Percentiles rank a stretch among this genome's conserved stretches.
Evolutionary conservation across 2,329 filamentous ascomycete genomes (phyloP).

Genomic region (Chrysosporium queenslandicum): DNA sequence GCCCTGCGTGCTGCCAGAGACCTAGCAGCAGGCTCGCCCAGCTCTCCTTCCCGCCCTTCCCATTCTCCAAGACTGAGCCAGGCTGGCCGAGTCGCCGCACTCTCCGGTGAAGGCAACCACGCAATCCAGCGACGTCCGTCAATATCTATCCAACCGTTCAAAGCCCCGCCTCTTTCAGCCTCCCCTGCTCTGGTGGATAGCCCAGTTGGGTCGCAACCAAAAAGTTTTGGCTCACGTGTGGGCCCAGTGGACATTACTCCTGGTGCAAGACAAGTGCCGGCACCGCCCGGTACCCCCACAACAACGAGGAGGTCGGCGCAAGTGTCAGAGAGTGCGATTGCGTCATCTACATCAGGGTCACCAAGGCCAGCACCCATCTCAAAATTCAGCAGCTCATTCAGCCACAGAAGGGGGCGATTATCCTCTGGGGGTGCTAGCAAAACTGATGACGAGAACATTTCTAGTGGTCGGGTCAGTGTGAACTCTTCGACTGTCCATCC

Average conservation of each 20-base stretch:
- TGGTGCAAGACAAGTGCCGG: slow-evolving; percentile 33
- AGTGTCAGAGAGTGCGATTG: slow-evolving; percentile 48
- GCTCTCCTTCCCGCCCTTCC: slow-evolving; percentile 42
- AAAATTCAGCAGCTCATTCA: slow-evolving; percentile 90
- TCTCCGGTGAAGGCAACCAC: slow-evolving; percentile 42
- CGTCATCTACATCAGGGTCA: slow-evolving; percentile 61
- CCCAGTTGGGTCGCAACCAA: slow-evolving; percentile 43
- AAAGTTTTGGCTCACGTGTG: slow-evolving; percentile 38
- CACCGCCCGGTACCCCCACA: slow-evolving; percentile 31
- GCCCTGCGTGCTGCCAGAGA: slow-evolving; percentile 62
- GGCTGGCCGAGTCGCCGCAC: slow-evolving; percentile 42
- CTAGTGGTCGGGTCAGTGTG: slow-evolving; percentile 50
- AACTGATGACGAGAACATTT: slow-evolving; percentile 42
- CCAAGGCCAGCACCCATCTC: slow-evolving; percentile 69
- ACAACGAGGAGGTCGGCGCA: slow-evolving; percentile 26
- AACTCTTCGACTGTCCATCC: slow-evolving; percentile 50
- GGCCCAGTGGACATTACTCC: slow-evolving; percentile 30
- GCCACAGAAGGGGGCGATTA: slow-evolving; percentile 66
- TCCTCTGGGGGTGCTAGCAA: slow-evolving; percentile 63
- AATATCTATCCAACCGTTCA: slow-evolving; percentile 90
- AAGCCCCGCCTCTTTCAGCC: slow-evolving; percentile 85
- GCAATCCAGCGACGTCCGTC: slow-evolving; percentile 60
- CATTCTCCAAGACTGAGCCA: slow-evolving; percentile 37
- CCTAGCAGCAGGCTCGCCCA: slow-evolving; percentile 37
- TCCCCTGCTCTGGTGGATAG: slow-evolving; percentile 56